Evolutionary conservation across 1,139 yeast genomes (phyloP), one percentile per base, ranked within the genome.

Genomic region (Candida glucosophila): DNA sequence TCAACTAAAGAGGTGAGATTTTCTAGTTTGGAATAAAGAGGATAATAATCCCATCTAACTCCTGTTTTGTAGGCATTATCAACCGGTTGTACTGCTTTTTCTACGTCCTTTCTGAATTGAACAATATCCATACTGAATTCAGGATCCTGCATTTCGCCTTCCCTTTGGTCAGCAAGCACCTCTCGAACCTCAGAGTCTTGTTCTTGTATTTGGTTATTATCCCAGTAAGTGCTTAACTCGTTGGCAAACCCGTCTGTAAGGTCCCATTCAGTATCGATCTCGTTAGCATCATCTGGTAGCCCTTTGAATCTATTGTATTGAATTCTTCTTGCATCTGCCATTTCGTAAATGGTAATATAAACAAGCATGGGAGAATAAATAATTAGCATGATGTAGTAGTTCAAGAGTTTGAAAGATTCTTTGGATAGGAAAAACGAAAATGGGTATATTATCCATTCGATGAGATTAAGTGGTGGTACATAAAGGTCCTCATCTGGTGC

Each of bases 401-500:
- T 72, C 24, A 77, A 22, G 2, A 40, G 35, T 24, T 50, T 50
- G 45, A 48, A 59, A 22, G 54, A 45, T 6, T 36, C 40, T 15
- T 32, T 40, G 15, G 54, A 40, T 11, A 53, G 19, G 7, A 58
- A 15, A 48, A 57, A 42, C 45, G 50, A 27, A 3, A 61, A 28
- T 6, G 70, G 69, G 19, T 41, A 29, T 8, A 77, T 45, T 3
- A 65, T 25, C 3, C 77, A 26, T 47, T 85, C 95, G 33, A 85
- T 54, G 38, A 85, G 49, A 46, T 85, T 85, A 35, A 83, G 64
- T 5, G 95, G 95, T 5, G 95, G 92, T 16, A 83, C 88, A 46
- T 75, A 85, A 23, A 83, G 81, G 42, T 80, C 77, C 32, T 75
- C 77, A 53, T 85, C 95, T 1, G 95, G 95, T 0, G 95, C 94